phyloP scores from a whole-genome alignment of 1,139 yeast genomes.

The Taphrina confusa region DNA sequence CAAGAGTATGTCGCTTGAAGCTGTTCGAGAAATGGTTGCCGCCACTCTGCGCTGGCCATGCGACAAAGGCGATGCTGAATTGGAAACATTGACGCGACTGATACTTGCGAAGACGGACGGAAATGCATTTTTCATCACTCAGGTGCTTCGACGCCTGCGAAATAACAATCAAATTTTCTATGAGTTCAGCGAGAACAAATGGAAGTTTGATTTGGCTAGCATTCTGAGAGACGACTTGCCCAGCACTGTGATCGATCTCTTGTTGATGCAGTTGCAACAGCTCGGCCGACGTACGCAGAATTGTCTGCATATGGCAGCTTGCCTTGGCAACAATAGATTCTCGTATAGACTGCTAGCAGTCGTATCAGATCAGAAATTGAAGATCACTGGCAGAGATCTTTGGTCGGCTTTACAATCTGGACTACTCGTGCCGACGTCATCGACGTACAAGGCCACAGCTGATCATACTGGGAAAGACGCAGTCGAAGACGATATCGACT shows the following conservation, averaged over 20 bases:
- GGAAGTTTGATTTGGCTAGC: conserved; percentile 26
- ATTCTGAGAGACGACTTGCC: conserved; percentile 30
- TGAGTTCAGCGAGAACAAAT: conserved; percentile 12
- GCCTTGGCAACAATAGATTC: conserved; percentile 29
- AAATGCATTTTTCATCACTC: conserved; percentile 33
- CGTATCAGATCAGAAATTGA: conserved; percentile 9
- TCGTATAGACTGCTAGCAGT: conserved; percentile 9
- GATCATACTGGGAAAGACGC: not conserved
- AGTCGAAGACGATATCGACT: conserved; percentile 1
- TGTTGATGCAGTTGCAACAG: conserved; percentile 8
- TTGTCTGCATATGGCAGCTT: conserved; percentile 26
- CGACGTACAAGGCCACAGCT: conserved; percentile 21
- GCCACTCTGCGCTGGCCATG: conserved; percentile 15
- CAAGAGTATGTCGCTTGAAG: conserved; percentile 3
- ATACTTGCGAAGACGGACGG: conserved; percentile 27
- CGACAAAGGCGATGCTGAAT: conserved; percentile 19
- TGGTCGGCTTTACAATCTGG: conserved; percentile 32
- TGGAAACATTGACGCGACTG: conserved; percentile 18
- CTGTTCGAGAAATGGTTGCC: conserved; percentile 29
- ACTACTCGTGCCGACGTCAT: conserved; percentile 18
- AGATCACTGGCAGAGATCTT: conserved; percentile 6
- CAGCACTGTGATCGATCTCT: conserved; percentile 23
- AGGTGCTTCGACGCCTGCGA: conserved; percentile 16
- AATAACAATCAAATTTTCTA: conserved; percentile 11
- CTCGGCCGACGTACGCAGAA: conserved; percentile 11